phyloP scores from a whole-genome alignment of 1,139 yeast species.

The Magnusiomyces suaveolens region DNA sequence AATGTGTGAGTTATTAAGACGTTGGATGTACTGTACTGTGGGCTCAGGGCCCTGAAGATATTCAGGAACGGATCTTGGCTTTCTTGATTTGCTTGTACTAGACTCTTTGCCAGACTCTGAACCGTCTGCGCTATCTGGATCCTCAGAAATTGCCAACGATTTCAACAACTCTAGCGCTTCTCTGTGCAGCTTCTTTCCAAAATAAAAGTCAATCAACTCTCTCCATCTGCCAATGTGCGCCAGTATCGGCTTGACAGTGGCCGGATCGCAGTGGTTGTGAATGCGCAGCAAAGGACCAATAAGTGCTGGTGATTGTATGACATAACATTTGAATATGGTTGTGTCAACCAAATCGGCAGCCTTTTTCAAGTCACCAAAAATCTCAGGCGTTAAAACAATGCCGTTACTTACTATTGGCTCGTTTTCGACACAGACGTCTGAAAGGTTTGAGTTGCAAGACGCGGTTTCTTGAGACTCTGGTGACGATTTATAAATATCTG shows the following conservation, averaged over 20 bases:
- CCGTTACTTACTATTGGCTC: conserved; percentile 14
- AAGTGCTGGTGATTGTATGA: conserved; percentile 55
- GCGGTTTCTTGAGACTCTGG: background rate
- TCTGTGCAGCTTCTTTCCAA: conserved; percentile 50
- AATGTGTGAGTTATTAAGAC: conserved; percentile 43
- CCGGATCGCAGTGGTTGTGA: conserved; percentile 61
- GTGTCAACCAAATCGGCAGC: conserved; percentile 62
- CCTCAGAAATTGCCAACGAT: conserved; percentile 18
- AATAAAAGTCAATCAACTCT: conserved; percentile 75
- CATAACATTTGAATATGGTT: conserved; percentile 64
- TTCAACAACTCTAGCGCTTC: conserved; percentile 57
- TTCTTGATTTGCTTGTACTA: background rate
- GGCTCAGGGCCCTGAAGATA: conserved; percentile 36
- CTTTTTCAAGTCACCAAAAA: conserved; percentile 29
- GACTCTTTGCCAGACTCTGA: conserved; percentile 14
- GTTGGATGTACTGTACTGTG: conserved; percentile 58
- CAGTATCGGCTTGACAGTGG: conserved; percentile 50
- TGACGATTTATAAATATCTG: background rate
- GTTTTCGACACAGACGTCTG: conserved; percentile 3
- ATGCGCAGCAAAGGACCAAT: conserved; percentile 77
- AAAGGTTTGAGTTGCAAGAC: background rate
- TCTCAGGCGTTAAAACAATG: conserved; percentile 24
- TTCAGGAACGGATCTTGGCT: conserved; percentile 15
- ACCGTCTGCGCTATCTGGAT: background rate
- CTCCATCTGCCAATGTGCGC: conserved; percentile 44